phyloP scores from a whole-genome alignment of 2,329 filamentous ascomycete species.

The Pseudogymnoascus sp. region DNA sequence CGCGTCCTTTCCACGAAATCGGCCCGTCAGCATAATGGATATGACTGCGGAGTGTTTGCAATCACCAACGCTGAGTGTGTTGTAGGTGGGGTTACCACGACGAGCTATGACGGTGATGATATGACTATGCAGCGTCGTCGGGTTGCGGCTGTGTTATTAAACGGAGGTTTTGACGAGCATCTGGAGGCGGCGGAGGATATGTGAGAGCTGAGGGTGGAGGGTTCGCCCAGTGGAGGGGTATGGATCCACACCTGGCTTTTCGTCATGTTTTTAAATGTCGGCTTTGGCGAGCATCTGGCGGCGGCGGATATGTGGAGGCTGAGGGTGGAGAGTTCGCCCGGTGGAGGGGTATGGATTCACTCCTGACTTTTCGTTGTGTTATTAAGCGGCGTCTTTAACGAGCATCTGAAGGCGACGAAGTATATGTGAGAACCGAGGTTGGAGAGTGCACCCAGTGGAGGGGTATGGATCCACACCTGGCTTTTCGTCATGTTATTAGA shows the following conservation, averaged over 20 bases:
- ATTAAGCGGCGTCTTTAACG: too few relatives aligned
- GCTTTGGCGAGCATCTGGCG: too few relatives aligned
- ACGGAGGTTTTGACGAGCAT: conserved; percentile 53
- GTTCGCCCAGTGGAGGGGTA: not conserved
- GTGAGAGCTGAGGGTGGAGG: not conserved
- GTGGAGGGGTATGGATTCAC: not conserved
- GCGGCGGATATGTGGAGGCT: not conserved
- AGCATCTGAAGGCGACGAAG: too few relatives aligned
- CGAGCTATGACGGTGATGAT: conserved; percentile 43
- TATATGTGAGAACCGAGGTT: too few relatives aligned
- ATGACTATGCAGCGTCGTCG: conserved; percentile 54
- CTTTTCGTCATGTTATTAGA: not conserved
- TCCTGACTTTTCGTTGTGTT: too few relatives aligned
- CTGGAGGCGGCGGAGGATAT: not conserved
- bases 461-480: not conserved
- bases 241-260: not conserved
- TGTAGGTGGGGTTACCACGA: conserved; percentile 33
- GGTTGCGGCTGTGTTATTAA: conserved; percentile 59
- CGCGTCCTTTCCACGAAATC: conserved; percentile 41
- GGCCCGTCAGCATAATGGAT: conserved; percentile 56
- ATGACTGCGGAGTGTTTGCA: conserved; percentile 72
- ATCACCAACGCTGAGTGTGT: conserved; percentile 64
- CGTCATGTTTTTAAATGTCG: too few relatives aligned
- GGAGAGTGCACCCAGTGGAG: too few relatives aligned
- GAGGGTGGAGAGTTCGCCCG: not conserved